A percentile compares a stretch with the other conserved stretches of the same genome.
Evolutionary conservation across 768 basidiomycete genomes (phyloP).

Genomic region (Termitomyces bulborhizus): DNA sequence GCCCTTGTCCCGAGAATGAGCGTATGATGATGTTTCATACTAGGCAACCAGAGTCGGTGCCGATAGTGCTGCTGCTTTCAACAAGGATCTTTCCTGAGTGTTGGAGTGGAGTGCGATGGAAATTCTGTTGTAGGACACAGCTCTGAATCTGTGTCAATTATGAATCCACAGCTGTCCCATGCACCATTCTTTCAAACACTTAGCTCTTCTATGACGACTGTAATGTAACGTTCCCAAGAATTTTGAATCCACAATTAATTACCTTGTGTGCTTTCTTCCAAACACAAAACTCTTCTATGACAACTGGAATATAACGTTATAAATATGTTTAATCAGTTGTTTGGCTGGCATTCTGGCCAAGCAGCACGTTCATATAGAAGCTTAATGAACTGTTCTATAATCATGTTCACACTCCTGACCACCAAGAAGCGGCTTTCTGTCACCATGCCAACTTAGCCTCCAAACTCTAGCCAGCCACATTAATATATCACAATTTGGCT

Average conservation of each 20-base stretch:
- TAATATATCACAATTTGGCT: background rate
- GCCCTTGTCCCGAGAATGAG: slow-evolving; percentile 17
- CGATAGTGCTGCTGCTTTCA: slow-evolving; percentile 17
- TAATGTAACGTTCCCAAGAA: no score
- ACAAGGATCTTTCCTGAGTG: slow-evolving; percentile 28
- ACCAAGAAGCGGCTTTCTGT: background rate
- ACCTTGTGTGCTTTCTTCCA: no score
- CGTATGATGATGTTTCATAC: slow-evolving; percentile 14
- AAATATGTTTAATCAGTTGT: background rate
- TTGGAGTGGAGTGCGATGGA: slow-evolving; percentile 48
- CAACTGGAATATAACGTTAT: background rate
- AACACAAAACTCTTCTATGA: no score
- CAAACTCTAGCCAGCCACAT: background rate
- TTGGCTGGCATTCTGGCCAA: background rate
- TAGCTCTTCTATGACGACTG: no score
- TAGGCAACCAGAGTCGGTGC: slow-evolving; percentile 32
- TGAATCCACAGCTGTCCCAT: background rate
- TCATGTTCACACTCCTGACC: background rate
- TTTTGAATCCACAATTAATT: no score
- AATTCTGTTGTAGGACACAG: slow-evolving; percentile 12
- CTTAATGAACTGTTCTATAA: no score
- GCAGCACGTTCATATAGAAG: background rate
- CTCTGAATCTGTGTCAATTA: background rate
- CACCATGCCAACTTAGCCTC: background rate
- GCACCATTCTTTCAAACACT: background rate